These are phyloP conservation scores for Akanthomyces uredinophilus DNA, from an alignment of 2,329 filamentous ascomycete species.

Conservation along the genomic window DNA sequence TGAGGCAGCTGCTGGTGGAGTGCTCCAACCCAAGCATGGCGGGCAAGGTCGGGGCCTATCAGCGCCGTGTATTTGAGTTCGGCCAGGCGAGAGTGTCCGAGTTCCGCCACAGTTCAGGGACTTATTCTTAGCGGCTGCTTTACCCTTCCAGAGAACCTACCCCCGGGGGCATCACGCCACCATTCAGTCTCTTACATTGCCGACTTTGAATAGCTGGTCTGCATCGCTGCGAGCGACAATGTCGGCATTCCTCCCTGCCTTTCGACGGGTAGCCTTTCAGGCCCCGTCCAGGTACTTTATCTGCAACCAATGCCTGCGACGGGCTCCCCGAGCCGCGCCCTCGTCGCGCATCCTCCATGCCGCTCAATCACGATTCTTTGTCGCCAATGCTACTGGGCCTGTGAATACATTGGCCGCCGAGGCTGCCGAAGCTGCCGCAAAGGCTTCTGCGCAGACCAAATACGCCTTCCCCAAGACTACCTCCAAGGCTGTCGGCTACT, in stretches of 20 bases:
- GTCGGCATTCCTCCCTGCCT: conserved; percentile 38
- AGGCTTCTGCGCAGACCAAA: conserved; percentile 25
- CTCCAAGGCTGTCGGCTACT: conserved; percentile 78
- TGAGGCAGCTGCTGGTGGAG: conserved; percentile 23
- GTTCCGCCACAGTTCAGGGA: neutral
- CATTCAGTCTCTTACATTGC: conserved; percentile 15
- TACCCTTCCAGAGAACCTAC: neutral
- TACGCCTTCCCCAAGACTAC: conserved; percentile 55
- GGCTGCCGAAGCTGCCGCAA: conserved; percentile 23
- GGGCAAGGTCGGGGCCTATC: conserved; percentile 25
- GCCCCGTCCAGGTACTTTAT: conserved; percentile 36
- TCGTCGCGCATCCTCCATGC: conserved; percentile 37
- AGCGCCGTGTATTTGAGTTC: conserved; percentile 17
- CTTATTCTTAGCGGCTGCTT: neutral
- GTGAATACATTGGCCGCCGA: conserved; percentile 24
- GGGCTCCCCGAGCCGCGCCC: conserved; percentile 27
- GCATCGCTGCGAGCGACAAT: conserved; percentile 25
- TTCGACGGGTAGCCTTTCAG: conserved; percentile 37
- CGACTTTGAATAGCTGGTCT: neutral
- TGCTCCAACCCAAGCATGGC: conserved; percentile 16
- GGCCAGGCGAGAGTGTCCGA: conserved; percentile 11
- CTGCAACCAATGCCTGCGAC: conserved; percentile 46
- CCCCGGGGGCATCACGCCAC: conserved; percentile 5
- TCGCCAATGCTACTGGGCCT: conserved; percentile 29
- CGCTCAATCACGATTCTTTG: conserved; percentile 35